Conservation (phyloP, 306 rosid genomes). For the Mimosa pudica region DNA sequence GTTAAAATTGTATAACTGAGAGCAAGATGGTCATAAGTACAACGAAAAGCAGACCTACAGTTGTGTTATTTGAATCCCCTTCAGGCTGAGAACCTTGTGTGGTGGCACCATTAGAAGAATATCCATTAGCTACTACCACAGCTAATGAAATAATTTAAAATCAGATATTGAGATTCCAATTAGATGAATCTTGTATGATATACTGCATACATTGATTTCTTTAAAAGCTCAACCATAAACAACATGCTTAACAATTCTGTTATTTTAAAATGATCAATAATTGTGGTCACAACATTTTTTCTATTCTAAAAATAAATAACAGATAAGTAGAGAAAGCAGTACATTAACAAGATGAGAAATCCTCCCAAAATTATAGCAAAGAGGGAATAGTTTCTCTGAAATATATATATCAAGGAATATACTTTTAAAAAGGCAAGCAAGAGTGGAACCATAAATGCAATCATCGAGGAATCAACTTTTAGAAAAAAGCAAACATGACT, state of each 20-base stretch:
- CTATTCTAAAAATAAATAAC: not conserved
- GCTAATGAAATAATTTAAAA: conserved; percentile 52
- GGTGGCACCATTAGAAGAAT: conserved; percentile 65
- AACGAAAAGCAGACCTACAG: conserved; percentile 60
- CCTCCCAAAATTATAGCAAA: not conserved
- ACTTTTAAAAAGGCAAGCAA: not conserved
- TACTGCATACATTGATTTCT: conserved; percentile 22
- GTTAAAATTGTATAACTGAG: conserved; percentile 30
- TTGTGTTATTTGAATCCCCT: conserved; percentile 80
- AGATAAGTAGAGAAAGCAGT: not conserved
- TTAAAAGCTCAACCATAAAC: conserved; percentile 15
- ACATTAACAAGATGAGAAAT: not conserved
- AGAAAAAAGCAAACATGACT: no score
- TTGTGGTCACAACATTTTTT: not conserved
- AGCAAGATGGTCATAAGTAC: conserved; percentile 11
- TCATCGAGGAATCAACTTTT: no score
- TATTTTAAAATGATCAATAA: conserved; percentile 21
- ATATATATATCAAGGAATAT: not conserved
- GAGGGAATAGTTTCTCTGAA: not conserved
- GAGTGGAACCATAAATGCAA: not conserved
- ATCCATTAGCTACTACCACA: conserved; percentile 90
- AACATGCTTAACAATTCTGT: conserved; percentile 26
- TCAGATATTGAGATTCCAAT: conserved; percentile 34
- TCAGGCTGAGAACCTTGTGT: conserved; percentile 83
- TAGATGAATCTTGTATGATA: conserved; percentile 17